A percentile compares a stretch with the other conserved stretches of the same genome.
These are phyloP conservation scores for Ogataea paradorogensis DNA, from an alignment of 805 yeast species.

Conservation along the genomic window DNA sequence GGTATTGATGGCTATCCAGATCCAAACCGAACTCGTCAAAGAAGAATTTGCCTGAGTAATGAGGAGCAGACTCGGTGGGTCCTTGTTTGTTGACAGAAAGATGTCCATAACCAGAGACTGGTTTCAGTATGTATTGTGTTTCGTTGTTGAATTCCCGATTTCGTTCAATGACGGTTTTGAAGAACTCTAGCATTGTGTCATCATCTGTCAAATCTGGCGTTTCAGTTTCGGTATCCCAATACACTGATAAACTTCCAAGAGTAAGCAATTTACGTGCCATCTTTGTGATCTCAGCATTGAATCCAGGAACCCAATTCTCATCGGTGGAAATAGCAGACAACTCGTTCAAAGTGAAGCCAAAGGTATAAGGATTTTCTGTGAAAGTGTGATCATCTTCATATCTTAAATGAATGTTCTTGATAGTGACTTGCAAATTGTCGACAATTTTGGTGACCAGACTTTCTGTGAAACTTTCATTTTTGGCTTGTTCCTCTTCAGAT, in stretches of 20 bases:
- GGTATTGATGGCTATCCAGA: slow-evolving; percentile 80
- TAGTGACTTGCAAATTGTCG: slow-evolving; percentile 88
- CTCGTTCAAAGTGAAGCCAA: slow-evolving; percentile 82
- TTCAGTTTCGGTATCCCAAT: slow-evolving; percentile 73
- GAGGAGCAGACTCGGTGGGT: slow-evolving; percentile 64
- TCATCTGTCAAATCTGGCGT: slow-evolving; percentile 48
- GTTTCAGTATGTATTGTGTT: slow-evolving; percentile 66
- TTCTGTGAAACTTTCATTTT: slow-evolving; percentile 82
- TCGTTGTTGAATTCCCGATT: slow-evolving; percentile 23
- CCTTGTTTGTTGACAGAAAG: slow-evolving; percentile 77
- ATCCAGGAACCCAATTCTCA: slow-evolving; percentile 78
- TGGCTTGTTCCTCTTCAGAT: slow-evolving; percentile 39
- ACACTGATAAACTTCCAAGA: slow-evolving; percentile 69
- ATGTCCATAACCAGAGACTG: slow-evolving; percentile 87
- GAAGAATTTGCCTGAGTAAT: slow-evolving; percentile 66
- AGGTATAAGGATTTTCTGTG: slow-evolving; percentile 71
- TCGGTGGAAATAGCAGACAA: slow-evolving; percentile 91
- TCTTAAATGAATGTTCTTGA: slow-evolving; percentile 85
- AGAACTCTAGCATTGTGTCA: slow-evolving; percentile 46
- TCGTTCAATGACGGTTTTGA: slow-evolving; percentile 43
- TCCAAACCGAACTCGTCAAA: slow-evolving; percentile 90
- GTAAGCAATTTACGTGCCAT: slow-evolving; percentile 76
- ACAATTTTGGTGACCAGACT: slow-evolving; percentile 83
- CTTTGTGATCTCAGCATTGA: slow-evolving; percentile 65
- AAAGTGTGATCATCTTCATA: slow-evolving; percentile 80